phyloP scores from a whole-genome alignment of 805 yeast species.

The Candida nanaspora region DNA sequence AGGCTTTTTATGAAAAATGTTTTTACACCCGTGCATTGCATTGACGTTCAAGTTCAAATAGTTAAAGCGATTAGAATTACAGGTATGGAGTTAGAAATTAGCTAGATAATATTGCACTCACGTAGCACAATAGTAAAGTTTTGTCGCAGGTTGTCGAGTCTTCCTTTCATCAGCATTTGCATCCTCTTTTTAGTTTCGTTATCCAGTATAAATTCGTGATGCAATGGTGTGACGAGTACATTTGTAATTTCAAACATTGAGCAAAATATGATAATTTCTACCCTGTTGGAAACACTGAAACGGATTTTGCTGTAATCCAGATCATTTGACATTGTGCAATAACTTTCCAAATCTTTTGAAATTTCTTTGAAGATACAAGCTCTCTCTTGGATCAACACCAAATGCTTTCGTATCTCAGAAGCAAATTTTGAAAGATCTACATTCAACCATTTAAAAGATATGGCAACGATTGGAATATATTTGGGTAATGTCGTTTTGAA shows the following conservation, averaged over 20 bases:
- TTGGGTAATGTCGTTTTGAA: conserved; percentile 29
- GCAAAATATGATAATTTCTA: conserved; percentile 17
- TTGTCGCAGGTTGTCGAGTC: conserved; percentile 8
- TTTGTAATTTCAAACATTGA: conserved; percentile 8
- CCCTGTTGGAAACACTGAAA: conserved; percentile 10
- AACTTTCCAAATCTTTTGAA: conserved; percentile 5
- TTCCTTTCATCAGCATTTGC: conserved; percentile 14
- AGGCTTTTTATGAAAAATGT: too few relatives aligned
- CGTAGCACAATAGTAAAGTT: conserved; percentile 9
- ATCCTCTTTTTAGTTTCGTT: conserved; percentile 5
- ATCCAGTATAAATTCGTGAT: conserved; percentile 1
- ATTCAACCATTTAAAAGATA: conserved; percentile 20
- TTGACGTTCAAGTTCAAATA: too few relatives aligned
- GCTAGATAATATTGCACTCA: too few relatives aligned
- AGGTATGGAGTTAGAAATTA: too few relatives aligned
- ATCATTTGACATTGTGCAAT: conserved; percentile 17
- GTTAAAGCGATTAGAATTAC: too few relatives aligned
- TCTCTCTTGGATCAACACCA: conserved; percentile 18
- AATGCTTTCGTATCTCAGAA: conserved; percentile 14
- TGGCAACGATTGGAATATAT: conserved; percentile 19
- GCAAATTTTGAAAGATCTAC: conserved; percentile 18
- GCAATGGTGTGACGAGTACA: neutral
- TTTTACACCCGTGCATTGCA: too few relatives aligned
- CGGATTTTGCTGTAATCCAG: conserved; percentile 20
- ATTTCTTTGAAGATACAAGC: conserved; percentile 10